Evolutionary conservation across 129 eudicot genomes (phyloP).

Genomic region (Escallonia rubra): DNA sequence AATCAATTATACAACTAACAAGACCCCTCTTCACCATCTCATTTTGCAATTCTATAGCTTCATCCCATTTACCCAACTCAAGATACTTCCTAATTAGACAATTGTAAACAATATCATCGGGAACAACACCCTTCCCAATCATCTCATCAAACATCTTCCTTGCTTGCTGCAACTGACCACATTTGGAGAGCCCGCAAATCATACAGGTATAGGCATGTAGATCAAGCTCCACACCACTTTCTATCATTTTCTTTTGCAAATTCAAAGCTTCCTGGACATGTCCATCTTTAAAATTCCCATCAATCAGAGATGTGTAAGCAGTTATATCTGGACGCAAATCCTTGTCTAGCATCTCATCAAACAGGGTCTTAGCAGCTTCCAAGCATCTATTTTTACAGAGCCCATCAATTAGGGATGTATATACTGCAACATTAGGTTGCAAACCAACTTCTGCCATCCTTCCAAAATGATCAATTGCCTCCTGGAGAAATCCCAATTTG

Average conservation of each 20-base stretch:
- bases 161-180: constrained; percentile 48
- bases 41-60: constrained; percentile 55
- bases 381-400: constrained; percentile 55
- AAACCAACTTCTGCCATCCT: constrained; percentile 46
- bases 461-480: constrained; percentile 43
- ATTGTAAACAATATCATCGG: constrained; percentile 68
- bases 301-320: constrained; percentile 69
- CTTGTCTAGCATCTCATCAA: constrained; percentile 60
- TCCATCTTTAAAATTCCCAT: constrained; percentile 71
- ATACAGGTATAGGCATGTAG: constrained; percentile 65
- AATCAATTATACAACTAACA: constrained; percentile 23
- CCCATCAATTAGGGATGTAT: constrained; percentile 74
- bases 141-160: constrained; percentile 54
- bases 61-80: constrained; percentile 56
- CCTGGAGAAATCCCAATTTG: constrained; percentile 56
- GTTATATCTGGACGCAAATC: constrained; percentile 62
- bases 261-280: constrained; percentile 58
- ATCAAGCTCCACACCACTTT: constrained; percentile 65
- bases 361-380: constrained; percentile 48
- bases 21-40: constrained; percentile 52
- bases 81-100: constrained; percentile 59
- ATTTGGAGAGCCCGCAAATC: constrained; percentile 63
- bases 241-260: constrained; percentile 40
- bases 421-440: constrained; percentile 54
- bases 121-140: constrained; percentile 57